Evolutionary conservation across 768 basidiomycete genomes (phyloP), one percentile per base, ranked within the genome.

Genomic region (Trametes maxima): DNA sequence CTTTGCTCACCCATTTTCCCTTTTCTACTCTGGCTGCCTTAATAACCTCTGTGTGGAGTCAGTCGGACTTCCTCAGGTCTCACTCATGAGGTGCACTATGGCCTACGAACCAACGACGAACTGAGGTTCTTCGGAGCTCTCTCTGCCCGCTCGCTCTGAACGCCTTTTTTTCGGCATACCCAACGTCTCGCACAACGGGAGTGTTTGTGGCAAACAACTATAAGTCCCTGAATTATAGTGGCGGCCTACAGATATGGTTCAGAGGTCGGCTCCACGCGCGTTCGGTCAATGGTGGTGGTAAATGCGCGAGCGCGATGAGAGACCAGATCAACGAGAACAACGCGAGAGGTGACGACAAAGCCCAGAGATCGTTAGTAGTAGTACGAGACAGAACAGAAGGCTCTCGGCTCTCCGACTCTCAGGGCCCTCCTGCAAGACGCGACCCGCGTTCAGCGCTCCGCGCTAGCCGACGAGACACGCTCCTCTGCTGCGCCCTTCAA

Each of bases 1-100:
- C 17, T 3, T 19, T 3, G 70, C 82, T 62, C 65, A 84, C 87
- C 86, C 85, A 88, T 71, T 76, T 76, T 8, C 76, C 74, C 4
- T 78, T 75, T 0, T 70, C 75, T 24, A 87, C 85, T 50, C 85
- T 80, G 25, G 86, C 87, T 54, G 76, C 79, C 6, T 76, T 81
- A 63, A 88, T 82, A 43, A 87, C 85, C 76, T 89, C 87, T 67
- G 55, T 2, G 43, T 13, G 13, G 5, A 22, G 45, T 46, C 11
- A 46, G 45, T 46, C 3, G 28, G 8, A 33, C 28, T 13, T 14
- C 13, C 13, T 8, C 35, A 39, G 36, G 35, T 8, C 16, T 10
- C 14, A 37, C n/a, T 19, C n/a, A 2, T 44, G 17, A 12, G n/a
- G 19, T 17, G 10, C 22, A 5, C 8, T 33, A 14, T 19, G 11